Conservation (phyloP, 805 yeast genomes). For the Lipomyces starkeyi region DNA sequence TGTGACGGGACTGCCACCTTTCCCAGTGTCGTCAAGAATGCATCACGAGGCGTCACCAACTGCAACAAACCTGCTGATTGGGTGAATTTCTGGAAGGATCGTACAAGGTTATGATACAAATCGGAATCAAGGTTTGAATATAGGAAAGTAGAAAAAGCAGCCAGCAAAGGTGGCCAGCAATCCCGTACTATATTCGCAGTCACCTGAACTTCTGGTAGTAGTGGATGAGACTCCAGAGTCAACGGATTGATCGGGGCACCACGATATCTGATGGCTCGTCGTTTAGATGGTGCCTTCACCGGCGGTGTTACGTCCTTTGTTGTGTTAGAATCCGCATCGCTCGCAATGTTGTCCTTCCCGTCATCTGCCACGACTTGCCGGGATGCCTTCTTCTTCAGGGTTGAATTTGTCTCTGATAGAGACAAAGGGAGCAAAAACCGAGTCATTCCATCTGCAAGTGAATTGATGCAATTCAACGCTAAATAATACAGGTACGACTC, state of each 20-base stretch:
- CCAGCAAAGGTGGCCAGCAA: conserved; percentile 50
- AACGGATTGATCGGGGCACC: conserved; percentile 37
- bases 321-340: background rate
- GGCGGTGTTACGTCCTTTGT: conserved; percentile 7
- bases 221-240: conserved; percentile 32
- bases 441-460: conserved; percentile 73
- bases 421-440: conserved; percentile 56
- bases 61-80: conserved; percentile 83
- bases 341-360: background rate
- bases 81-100: conserved; percentile 79
- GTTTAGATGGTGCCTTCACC: conserved; percentile 10
- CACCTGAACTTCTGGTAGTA: conserved; percentile 26
- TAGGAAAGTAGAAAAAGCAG: conserved; percentile 58
- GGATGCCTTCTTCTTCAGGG: conserved; percentile 20
- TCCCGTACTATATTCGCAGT: conserved; percentile 37
- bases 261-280: conserved; percentile 31
- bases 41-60: conserved; percentile 61
- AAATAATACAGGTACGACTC: conserved; percentile 66
- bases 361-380: conserved; percentile 13
- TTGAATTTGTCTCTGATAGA: conserved; percentile 16
- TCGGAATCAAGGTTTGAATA: conserved; percentile 74
- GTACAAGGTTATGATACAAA: conserved; percentile 65
- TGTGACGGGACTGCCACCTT: conserved; percentile 42
- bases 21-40: conserved; percentile 50
- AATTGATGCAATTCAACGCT: conserved; percentile 58